Evolutionary conservation across 2,329 filamentous ascomycete genomes (phyloP).

Genomic region (Fusarium pseudonygamai): DNA sequence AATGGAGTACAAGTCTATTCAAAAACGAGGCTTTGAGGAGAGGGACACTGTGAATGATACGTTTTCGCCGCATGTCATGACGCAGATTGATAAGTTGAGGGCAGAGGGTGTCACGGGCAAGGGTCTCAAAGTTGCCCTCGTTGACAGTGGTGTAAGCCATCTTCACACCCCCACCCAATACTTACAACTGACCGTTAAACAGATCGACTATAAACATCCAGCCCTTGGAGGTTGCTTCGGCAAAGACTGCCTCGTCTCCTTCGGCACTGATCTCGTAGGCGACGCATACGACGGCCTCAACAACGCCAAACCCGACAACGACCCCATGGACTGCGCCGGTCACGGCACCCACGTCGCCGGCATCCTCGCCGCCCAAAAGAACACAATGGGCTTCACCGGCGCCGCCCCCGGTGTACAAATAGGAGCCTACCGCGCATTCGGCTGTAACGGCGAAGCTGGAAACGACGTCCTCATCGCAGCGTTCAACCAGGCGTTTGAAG

Average conservation of each 20-base stretch:
- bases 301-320: constrained; percentile 55
- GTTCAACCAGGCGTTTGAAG: constrained; percentile 68
- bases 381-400: constrained; percentile 65
- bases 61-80: constrained; percentile 64
- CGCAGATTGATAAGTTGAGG: constrained; percentile 63
- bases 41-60: constrained; percentile 45
- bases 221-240: constrained; percentile 73
- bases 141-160: constrained; percentile 63
- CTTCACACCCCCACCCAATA: rapidly evolving
- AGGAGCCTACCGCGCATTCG: constrained; percentile 67
- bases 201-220: constrained; percentile 71
- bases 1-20: constrained; percentile 30
- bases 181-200: neutral
- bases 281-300: constrained; percentile 58
- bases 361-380: constrained; percentile 67
- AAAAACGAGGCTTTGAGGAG: constrained; percentile 25
- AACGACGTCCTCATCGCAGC: constrained; percentile 68
- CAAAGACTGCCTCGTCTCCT: constrained; percentile 64
- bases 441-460: constrained; percentile 59
- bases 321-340: constrained; percentile 66
- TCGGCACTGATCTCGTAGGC: constrained; percentile 67
- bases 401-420: constrained; percentile 65
- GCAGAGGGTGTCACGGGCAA: constrained; percentile 59
- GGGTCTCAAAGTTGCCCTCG: constrained; percentile 62
- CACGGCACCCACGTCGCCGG: constrained; percentile 72